Base-by-base conservation (phyloP, 1,139 yeast species). In the Pichia kudriavzevii region DNA sequence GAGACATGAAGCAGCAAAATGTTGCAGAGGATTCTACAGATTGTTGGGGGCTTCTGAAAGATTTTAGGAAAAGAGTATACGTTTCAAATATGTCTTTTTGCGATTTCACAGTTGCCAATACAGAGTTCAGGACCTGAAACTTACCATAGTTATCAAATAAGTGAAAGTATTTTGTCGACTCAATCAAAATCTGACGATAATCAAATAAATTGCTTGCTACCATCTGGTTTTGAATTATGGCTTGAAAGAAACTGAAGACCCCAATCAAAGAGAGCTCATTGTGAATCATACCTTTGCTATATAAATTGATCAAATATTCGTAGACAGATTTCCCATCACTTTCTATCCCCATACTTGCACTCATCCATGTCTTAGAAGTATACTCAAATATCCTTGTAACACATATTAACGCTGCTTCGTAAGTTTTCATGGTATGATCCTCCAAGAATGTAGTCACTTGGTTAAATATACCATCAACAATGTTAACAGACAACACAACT, bases 21-120 rank as follows among this genome's bases (percentile, higher is more conserved):
- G 69, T 54, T 2, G 70, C 66, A 4, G 68, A 52, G 0, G 50
- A 36, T 40, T 72, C 79, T 4, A 60, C 45, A 0, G 66, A 53
- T 6, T 50, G 40, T 31, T 65, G 64, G 3, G 72, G 67, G 5
- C 41, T 37, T 1, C 40, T 41, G 40, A 69, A 69, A 1, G 52
- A 43, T 3, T 44, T 42, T n/a, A 61, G 50, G 13, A 71, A 43
- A 0, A 46, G 44, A 14, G 48, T 48, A 37, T 69, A 68, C n/a
- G 63, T 40, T 2, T 36, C 40, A 35, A 59, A 43, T 15, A 42
- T 42, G 30, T 62, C 65, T 3, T 42, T 39, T 2, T n/a, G 22
- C 3, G 22, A n/a, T 9, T 27, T 30, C 7, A 45, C 30, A 9
- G 43, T 30, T 5, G 11, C 5, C 5, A 38, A 28, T 10, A 49